Evolutionary conservation across 106 monocot genomes (phyloP).

Genomic region (Dendrobium huoshanense): DNA sequence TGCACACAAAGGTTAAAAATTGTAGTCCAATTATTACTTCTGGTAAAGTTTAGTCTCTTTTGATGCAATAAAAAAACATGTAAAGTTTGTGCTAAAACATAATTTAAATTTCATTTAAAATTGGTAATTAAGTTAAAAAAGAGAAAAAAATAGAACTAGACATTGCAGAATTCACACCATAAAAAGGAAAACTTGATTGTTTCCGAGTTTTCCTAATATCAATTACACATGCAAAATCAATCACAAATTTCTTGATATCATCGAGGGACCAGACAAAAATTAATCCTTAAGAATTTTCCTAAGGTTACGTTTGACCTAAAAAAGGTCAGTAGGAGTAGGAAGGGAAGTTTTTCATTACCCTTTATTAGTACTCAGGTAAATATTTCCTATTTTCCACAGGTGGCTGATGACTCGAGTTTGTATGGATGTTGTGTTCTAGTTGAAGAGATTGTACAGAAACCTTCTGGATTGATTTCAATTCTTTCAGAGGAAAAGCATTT

Average conservation of each 20-base stretch:
- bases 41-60: too few species aligned
- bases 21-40: too few species aligned
- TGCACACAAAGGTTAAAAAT: too few species aligned
- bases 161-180: too few species aligned
- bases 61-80: too few species aligned
- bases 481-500: constrained; percentile 46
- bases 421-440: constrained; percentile 96
- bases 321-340: neutral
- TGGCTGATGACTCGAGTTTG: constrained; percentile 85
- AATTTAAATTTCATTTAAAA: too few species aligned
- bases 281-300: neutral
- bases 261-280: neutral
- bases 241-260: neutral
- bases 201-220: too few species aligned
- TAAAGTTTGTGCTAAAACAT: too few species aligned
- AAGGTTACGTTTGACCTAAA: neutral
- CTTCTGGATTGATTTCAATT: constrained; percentile 77
- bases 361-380: neutral
- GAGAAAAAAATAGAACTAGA: too few species aligned
- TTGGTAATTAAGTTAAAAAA: too few species aligned
- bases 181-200: too few species aligned
- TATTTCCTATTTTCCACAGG: constrained; percentile 40
- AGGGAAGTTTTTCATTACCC: neutral
- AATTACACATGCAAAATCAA: too few species aligned
- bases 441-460: constrained; percentile 94